Evolutionary conservation across 140 eudicot species (phyloP), one percentile per base, ranked within the genome.

Genomic region (Cichorium intybus): DNA sequence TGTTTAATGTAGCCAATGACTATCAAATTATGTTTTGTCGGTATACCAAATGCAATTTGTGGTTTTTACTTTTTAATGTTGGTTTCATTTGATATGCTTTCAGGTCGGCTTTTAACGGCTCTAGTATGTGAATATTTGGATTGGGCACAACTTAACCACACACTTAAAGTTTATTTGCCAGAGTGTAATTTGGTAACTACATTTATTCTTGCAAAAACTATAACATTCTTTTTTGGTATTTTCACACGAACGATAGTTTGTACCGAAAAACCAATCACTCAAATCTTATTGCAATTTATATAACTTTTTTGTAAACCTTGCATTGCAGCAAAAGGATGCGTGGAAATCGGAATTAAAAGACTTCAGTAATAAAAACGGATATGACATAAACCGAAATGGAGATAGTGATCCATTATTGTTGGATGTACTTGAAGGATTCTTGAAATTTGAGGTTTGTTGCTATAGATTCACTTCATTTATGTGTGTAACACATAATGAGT

Each of bases 121-220:
- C 75, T 93, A 59, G 66, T 93, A 75, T 93, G 99, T 78, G 99
- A 93, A 78, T 93, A 93, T 77, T 73, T 93, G 87, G 99, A 93
- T 71, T 88, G 99, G 99, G 97, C 99, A 58, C 85, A 88, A 70
- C 80, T 93, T 54, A 82, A 49, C 80, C 97, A 93, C 79, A 88
- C 99, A 4, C 62, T 77, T 37, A 93, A 93, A 78, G 94, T 93
- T 61, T 93, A 85, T 77, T 62, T 83, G 61, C 95, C 99, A 1
- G 99, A 88, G 78, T 85, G 90, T 60, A 93, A 93, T 77, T 46
- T 93, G 99, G 99, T 93, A 88, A 69, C 69, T 28, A 49, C 51
- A 4, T 41, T 23, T 37, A 21, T 66, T 47, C 35, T 33, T 64
- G 27, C 61, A 34, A 31, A 49, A 62, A 10, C 27, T 62, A 45